These are phyloP conservation scores for Aquanectria penicillioides DNA, from an alignment of 2,329 filamentous ascomycete genomes.

Conservation along the genomic window DNA sequence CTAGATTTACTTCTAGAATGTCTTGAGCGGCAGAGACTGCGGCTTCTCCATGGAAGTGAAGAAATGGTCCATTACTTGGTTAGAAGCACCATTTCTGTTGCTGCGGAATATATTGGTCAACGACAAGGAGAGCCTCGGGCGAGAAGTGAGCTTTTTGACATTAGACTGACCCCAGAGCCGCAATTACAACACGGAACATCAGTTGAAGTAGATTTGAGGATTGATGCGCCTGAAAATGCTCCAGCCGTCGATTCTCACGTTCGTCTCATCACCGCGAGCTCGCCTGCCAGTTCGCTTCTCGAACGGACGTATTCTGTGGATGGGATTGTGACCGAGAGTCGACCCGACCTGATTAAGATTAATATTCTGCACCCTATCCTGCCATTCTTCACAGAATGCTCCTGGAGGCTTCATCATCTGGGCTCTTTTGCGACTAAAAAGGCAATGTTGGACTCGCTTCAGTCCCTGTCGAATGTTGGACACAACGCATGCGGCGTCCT, in stretches of 20 bases:
- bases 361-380: constrained; percentile 52
- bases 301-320: constrained; percentile 48
- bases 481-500: constrained; percentile 48
- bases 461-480: constrained; percentile 40
- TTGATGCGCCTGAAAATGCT: constrained; percentile 5
- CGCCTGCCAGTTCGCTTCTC: constrained; percentile 15
- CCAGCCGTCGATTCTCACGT: constrained; percentile 19
- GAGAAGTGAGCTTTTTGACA: background rate
- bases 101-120: constrained; percentile 52
- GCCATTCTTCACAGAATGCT: constrained; percentile 46
- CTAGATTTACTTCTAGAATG: constrained; percentile 29
- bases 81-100: constrained; percentile 47
- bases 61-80: constrained; percentile 43
- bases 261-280: constrained; percentile 11
- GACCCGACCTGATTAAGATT: constrained; percentile 44
- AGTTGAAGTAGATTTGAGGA: constrained; percentile 21
- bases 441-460: constrained; percentile 51
- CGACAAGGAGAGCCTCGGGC: constrained; percentile 21
- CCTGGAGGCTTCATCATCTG: constrained; percentile 50
- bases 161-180: background rate
- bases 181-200: background rate
- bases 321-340: constrained; percentile 45
- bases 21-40: constrained; percentile 42
- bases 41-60: constrained; percentile 42
- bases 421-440: constrained; percentile 54